These are phyloP conservation scores for Chrysochromulina tobinii DNA, from an alignment of 78 protist species.

Conservation along the genomic window DNA sequence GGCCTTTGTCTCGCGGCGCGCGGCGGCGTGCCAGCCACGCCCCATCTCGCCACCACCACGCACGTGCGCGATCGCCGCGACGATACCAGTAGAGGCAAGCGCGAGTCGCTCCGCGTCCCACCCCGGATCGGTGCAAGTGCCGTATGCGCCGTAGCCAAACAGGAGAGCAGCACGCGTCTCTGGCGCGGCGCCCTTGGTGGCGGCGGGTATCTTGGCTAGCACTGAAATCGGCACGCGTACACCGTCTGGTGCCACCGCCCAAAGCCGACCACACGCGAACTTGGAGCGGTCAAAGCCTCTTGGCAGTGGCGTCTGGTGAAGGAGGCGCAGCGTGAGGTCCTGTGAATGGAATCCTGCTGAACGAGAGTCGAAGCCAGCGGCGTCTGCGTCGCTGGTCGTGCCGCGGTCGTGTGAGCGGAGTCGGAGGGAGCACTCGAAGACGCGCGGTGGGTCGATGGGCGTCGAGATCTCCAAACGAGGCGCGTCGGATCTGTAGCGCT, in stretches of 20 bases:
- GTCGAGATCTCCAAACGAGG: too few relatives aligned
- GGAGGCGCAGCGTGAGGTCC: not conserved
- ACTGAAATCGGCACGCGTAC: not conserved
- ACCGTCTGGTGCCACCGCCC: not conserved
- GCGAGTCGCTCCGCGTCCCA: not conserved
- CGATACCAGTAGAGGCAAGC: not conserved
- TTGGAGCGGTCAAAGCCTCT: not conserved
- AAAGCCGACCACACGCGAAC: not conserved
- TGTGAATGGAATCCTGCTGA: not conserved
- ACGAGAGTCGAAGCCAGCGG: too few relatives aligned
- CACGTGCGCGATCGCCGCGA: constrained; percentile 21
- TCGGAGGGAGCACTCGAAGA: not conserved
- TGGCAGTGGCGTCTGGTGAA: not conserved
- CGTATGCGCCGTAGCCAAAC: constrained; percentile 26
- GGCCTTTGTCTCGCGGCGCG: not conserved
- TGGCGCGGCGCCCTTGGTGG: not conserved
- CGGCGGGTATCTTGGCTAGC: not conserved
- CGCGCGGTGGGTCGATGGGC: not conserved
- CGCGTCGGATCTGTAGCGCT: too few relatives aligned
- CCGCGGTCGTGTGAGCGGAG: too few relatives aligned
- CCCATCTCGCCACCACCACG: constrained; percentile 49
- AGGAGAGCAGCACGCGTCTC: not conserved
- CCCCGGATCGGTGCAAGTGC: not conserved
- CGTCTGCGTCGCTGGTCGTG: too few relatives aligned
- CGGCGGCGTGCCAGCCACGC: constrained; percentile 2